Base-by-base conservation (phyloP, 208 protist species). In the Crithidia sp. region DNA sequence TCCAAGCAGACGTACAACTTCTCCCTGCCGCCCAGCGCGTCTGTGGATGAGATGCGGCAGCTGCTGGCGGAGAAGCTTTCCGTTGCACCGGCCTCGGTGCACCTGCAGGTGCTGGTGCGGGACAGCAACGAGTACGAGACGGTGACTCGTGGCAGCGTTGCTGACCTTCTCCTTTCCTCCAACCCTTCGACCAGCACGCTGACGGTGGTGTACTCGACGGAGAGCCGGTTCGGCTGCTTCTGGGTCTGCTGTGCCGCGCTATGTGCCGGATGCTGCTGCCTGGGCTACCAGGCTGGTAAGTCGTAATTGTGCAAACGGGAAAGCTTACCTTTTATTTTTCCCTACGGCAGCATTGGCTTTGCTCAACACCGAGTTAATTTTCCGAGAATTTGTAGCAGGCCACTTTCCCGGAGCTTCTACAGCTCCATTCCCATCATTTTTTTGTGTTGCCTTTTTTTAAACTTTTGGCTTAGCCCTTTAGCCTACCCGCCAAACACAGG, bases 191-290 rank as follows among this genome's bases (percentile, higher is more conserved):
- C 57, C 5, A 62, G 13, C 40, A 47, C 57, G 17, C 9, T 62
- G 57, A 47, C 50, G 50, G 14, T 55, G 8, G 50, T 55, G 50
- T 55, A 55, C 50, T 55, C 50, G 50, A 55, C 50, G 16, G 50
- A 55, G 50, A 55, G 16, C 50, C 50, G 50, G 14, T 55, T 17
- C 50, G 50, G 50, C 50, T 55, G 50, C 50, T 55, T 55, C n/a
- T 55, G n/a, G 12, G 16, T 55, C 6, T 55, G 50, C 50, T 55
- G 50, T 17, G 50, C 50, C 6, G 50, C 50, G 50, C 16, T 55
- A 14, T 55, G 50, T 17, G 50, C 50, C 8, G 50, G 50, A 14
- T 55, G 50, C 50, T 55, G 50, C 50, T 55, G 50, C 50, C 50
- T 55, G 8, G 50, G 50, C 14, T 55, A 55, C 16, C 14, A 55